Base-by-base conservation (phyloP, 495 filamentous ascomycete genomes). In the Annulohypoxylon moriforme region DNA sequence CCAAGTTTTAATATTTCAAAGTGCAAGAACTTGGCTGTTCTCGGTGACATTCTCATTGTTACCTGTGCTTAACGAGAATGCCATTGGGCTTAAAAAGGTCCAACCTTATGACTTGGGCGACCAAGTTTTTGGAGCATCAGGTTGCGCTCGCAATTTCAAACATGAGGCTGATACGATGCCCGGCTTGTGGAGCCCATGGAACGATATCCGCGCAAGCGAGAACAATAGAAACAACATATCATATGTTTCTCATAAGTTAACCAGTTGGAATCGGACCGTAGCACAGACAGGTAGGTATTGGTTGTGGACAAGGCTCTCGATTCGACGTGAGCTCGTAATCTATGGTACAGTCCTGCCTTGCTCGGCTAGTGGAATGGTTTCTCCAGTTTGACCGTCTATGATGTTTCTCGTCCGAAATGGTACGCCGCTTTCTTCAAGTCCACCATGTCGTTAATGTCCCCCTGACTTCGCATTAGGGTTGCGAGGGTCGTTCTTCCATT, bases 401-500 rank as follows among this genome's bases (percentile, higher is more conserved):
- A 65, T 72, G 63, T 57, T 70, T 46, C 49, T 72, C 57, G 42
- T 9, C 49, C 40, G 42, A 44, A 46, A 57, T 73, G 62, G 31
- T 66, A n/a, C 38, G 24, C 49, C 25, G 3, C 16, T 46, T 69
- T 31, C 29, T 33, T 22, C 14, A 36, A 50, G 25, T 60, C 25
- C 7, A 29, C 24, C 29, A 61, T 67, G 55, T 75, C 82, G 78
- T 52, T 77, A 76, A 49, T 80, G 74, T 76, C 86, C 85, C 44
- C 71, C 69, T 25, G 76, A 73, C 86, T 91, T 91, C 40, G 83
- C 81, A 78, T 88, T 85, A 74, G 91, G 92, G 88, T 97, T 97
- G 79, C 95, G 88, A 70, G 95, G 94, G 85, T 98, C 95, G 86
- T 96, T 95, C 89, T 92, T 94, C 89, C 87, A 97, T 80, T 98